phyloP scores from a whole-genome alignment of 257 asterid species.

The Solanum stenotomum region DNA sequence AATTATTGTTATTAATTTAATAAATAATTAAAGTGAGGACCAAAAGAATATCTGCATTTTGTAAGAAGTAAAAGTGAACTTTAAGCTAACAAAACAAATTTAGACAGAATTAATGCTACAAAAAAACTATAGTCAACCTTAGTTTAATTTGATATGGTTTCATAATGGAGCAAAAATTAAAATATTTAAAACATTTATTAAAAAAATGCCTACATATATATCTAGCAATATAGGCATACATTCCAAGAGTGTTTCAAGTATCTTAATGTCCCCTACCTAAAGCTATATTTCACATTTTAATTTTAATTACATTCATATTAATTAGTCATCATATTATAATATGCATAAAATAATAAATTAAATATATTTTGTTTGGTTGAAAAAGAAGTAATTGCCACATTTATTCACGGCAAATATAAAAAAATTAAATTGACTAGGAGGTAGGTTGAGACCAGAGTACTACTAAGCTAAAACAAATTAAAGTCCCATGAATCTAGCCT shows the following conservation, averaged over 20 bases:
- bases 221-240: constrained; percentile 4
- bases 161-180: background rate
- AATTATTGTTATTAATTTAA: background rate
- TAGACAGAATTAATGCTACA: background rate
- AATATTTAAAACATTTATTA: background rate
- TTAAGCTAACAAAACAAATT: constrained; percentile 7
- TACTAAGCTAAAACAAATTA: background rate
- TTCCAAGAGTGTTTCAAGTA: constrained; percentile 13
- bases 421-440: background rate
- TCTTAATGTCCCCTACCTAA: constrained; percentile 8
- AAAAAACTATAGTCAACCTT: background rate
- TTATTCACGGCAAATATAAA: background rate
- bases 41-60: background rate
- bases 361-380: background rate
- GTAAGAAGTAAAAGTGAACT: constrained; percentile 3
- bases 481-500: background rate
- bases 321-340: background rate
- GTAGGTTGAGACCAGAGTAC: background rate
- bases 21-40: background rate
- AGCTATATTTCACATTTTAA: background rate
- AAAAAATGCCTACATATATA: background rate
- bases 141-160: background rate
- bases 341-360: background rate
- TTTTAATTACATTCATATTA: background rate
- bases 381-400: background rate